Evolutionary conservation across 169 alveolate species (phyloP), one percentile per base, ranked within the genome.

Genomic region (Eimeria mitis): DNA sequence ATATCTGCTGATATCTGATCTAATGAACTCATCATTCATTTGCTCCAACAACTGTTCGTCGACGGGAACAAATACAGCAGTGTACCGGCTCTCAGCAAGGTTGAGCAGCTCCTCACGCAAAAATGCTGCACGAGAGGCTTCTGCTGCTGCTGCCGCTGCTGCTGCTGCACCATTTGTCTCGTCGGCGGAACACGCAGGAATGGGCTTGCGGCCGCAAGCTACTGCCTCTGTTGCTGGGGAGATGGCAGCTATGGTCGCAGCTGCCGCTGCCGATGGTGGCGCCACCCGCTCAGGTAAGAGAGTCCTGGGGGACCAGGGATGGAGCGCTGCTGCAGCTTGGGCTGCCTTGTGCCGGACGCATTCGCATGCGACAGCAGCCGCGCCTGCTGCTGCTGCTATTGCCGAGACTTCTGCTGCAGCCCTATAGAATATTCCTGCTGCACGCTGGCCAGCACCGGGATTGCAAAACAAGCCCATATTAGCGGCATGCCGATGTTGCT

Each of bases 61-160:
- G 37, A 83, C 90, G 65, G 90, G 90, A 54, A 83, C 90, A 34
- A 83, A 83, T 1, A 83, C 90, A 59, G 90, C 90, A 59, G 90
- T 83, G 90, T 83, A 83, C 9, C 90, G 90, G 76, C 90, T 59
- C 73, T 83, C 90, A 34, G 90, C 90, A 37, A 37, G 75, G 73
- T 83, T 54, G 56, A 83, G 75, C 90, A 83, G 37, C 90, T 83
- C 90, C 16, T 83, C 90, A 56, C 90, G 90, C 90, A 83, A 31
- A 54, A 49, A 83, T 37, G 90, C 90, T 23, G 44, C 71, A 65
- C 73, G 90, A 34, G 90, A 83, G 11, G 90, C 90, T 42, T 83
- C 73, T 56, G 90, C 90, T 54, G 90, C 90, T n/a, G 76, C 90
- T 1, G 83, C 83, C 28, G 88, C 65, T 42, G 87, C 61, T 76